phyloP scores from a whole-genome alignment of 768 basidiomycete species.

The Tylopilus sp. region DNA sequence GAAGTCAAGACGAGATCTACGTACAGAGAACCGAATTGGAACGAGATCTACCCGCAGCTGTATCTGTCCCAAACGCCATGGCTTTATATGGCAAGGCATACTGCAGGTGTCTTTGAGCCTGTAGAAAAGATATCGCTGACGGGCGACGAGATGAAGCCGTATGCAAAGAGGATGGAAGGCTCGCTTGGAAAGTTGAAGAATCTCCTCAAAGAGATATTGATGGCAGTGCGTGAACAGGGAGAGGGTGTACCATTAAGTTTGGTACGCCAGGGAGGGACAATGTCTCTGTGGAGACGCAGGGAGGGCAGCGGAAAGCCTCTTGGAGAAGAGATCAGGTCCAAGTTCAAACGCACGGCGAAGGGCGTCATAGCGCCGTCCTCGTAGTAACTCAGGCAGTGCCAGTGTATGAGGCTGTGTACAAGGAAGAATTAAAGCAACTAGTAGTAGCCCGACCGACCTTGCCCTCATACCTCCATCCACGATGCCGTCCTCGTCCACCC shows the following conservation, averaged over 20 bases:
- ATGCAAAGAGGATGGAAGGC: slow-evolving; percentile 18
- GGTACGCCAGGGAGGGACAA: slow-evolving; percentile 41
- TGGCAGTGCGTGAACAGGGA: slow-evolving; percentile 49
- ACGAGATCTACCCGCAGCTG: slow-evolving; percentile 60
- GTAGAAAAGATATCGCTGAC: slow-evolving; percentile 47
- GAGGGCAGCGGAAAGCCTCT: slow-evolving; percentile 19
- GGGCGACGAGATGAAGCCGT: slow-evolving; percentile 18
- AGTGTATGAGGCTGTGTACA: slow-evolving; percentile 12
- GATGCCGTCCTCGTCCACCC: slow-evolving; percentile 32
- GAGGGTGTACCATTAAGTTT: slow-evolving; percentile 51
- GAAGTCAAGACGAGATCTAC: slow-evolving; percentile 34
- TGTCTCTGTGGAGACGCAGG: slow-evolving; percentile 51
- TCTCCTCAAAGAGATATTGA: slow-evolving; percentile 38
- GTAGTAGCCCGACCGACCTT: too few species aligned
- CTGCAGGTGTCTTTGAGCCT: slow-evolving; percentile 47
- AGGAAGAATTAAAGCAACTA: too few species aligned
- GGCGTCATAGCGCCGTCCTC: neutral
- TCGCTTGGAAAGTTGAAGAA: slow-evolving; percentile 27
- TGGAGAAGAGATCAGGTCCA: slow-evolving; percentile 21
- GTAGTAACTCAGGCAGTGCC: neutral
- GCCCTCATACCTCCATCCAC: neutral
- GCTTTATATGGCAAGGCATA: slow-evolving; percentile 58
- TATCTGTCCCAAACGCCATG: slow-evolving; percentile 66
- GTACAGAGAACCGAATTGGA: slow-evolving; percentile 47
- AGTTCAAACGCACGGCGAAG: slow-evolving; percentile 7